Evolutionary conservation across 164 flowering plant genomes (phyloP).

Genomic region (Vitis rotundifolia): DNA sequence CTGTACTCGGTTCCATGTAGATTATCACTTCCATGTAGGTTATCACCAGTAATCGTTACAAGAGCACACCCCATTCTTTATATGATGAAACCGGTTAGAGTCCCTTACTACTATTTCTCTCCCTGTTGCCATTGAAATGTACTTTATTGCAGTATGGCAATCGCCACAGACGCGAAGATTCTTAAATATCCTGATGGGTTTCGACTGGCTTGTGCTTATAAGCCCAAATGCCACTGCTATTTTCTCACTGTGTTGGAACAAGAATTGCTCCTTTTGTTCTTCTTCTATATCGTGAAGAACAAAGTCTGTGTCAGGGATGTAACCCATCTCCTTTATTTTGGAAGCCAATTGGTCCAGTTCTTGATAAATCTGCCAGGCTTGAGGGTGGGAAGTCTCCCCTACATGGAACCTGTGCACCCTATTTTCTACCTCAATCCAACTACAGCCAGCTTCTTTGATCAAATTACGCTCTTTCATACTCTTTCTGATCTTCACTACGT

Average conservation of each 20-base stretch:
- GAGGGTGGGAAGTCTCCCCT: slow-evolving; percentile 74
- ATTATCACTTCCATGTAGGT: not conserved
- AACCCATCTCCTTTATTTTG: slow-evolving; percentile 65
- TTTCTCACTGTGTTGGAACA: slow-evolving; percentile 87
- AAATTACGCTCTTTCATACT: slow-evolving; percentile 66
- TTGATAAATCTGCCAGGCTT: slow-evolving; percentile 51
- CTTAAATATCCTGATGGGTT: slow-evolving; percentile 68
- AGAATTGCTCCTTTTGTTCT: slow-evolving; percentile 62
- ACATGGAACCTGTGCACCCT: slow-evolving; percentile 69
- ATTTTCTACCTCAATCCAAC: slow-evolving; percentile 77
- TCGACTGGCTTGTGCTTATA: slow-evolving; percentile 47
- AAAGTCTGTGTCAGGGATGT: slow-evolving; percentile 61
- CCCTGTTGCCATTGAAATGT: slow-evolving; percentile 43
- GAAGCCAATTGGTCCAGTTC: slow-evolving; percentile 48
- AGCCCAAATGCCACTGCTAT: slow-evolving; percentile 79
- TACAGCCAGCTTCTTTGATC: slow-evolving; percentile 85
- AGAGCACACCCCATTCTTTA: slow-evolving; percentile 67
- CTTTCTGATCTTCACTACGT: slow-evolving; percentile 55
- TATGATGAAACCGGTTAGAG: slow-evolving; percentile 73
- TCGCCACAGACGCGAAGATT: slow-evolving; percentile 84
- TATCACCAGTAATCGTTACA: slow-evolving; percentile 84
- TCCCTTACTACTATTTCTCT: slow-evolving; percentile 79
- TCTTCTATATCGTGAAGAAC: slow-evolving; percentile 88
- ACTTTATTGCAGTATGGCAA: slow-evolving; percentile 74
- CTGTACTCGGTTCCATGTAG: not conserved